These are phyloP conservation scores for Penicillium herquei DNA, from an alignment of 495 filamentous ascomycete genomes.

Conservation along the genomic window DNA sequence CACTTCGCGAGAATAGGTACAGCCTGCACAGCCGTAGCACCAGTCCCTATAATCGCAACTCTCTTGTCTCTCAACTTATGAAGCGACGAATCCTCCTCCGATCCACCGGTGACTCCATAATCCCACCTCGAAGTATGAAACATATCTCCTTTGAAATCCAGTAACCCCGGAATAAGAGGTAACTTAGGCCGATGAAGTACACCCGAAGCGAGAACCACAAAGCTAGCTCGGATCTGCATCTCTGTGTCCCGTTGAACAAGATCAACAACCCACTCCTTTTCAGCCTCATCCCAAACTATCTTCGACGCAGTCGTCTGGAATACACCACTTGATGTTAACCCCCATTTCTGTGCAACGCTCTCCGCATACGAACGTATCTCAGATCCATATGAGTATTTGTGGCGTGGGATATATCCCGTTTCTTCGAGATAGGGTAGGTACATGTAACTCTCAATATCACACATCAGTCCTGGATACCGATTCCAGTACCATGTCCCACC, in stretches of 20 bases:
- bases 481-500: constrained; percentile 55
- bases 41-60: constrained; percentile 50
- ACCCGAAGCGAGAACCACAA: constrained; percentile 21
- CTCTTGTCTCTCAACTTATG: constrained; percentile 36
- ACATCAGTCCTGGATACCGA: constrained; percentile 36
- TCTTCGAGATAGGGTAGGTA: constrained; percentile 58
- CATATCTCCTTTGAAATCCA: constrained; percentile 23
- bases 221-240: constrained; percentile 3
- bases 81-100: not conserved
- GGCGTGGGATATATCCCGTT: constrained; percentile 53
- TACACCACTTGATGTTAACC: constrained; percentile 42
- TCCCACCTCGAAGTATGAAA: constrained; percentile 47
- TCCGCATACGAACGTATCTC: constrained; percentile 28
- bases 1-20: constrained; percentile 32
- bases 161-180: constrained; percentile 20
- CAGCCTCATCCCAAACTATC: constrained; percentile 9
- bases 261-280: not conserved
- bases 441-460: constrained; percentile 31
- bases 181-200: constrained; percentile 21
- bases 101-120: constrained; percentile 50
- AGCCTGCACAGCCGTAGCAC: constrained; percentile 45
- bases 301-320: constrained; percentile 28
- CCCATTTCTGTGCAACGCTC: constrained; percentile 34
- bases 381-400: constrained; percentile 22
- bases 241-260: not conserved